A percentile compares a stretch with the other conserved stretches of the same genome.
phyloP scores from a whole-genome alignment of 768 basidiomycete species.

The Russula sp. region DNA sequence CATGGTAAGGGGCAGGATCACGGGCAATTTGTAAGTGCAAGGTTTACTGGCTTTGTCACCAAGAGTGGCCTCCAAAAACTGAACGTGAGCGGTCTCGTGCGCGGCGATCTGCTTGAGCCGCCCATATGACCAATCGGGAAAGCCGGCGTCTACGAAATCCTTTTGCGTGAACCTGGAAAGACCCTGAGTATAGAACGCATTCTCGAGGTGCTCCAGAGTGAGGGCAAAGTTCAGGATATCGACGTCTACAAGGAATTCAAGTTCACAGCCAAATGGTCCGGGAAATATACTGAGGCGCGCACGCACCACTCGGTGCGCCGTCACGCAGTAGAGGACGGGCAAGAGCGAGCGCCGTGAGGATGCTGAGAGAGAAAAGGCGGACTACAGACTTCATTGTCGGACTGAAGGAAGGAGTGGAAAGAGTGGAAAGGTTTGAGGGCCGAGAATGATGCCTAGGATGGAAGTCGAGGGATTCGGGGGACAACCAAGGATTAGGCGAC shows the following conservation, averaged over 20 bases:
- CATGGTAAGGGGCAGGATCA: background rate
- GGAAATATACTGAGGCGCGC: background rate
- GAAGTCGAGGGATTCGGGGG: background rate
- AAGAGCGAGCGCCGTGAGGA: conserved; percentile 5
- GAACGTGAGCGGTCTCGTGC: conserved; percentile 41
- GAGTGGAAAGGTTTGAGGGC: conserved; percentile 17
- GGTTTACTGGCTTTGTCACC: conserved; percentile 34
- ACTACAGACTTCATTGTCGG: conserved; percentile 10
- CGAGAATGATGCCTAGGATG: conserved; percentile 3
- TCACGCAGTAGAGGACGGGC: conserved; percentile 16
- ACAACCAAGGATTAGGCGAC: conserved; percentile 5
- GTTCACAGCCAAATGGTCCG: background rate
- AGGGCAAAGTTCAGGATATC: conserved; percentile 33
- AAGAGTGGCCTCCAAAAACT: conserved; percentile 32
- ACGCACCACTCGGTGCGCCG: conserved; percentile 13
- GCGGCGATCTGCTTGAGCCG: conserved; percentile 34
- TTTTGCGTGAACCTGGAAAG: conserved; percentile 34
- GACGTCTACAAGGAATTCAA: conserved; percentile 18
- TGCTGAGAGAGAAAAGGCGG: background rate
- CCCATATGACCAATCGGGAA: conserved; percentile 34
- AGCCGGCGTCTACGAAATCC: conserved; percentile 36
- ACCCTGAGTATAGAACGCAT: conserved; percentile 31
- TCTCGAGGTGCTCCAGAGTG: conserved; percentile 37
- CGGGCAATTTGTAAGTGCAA: conserved; percentile 37
- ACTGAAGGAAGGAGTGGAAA: background rate